Percentiles rank a stretch among this genome's conserved stretches.
phyloP scores from a whole-genome alignment of 805 yeast genomes.

The Ogataea pignaliae region DNA sequence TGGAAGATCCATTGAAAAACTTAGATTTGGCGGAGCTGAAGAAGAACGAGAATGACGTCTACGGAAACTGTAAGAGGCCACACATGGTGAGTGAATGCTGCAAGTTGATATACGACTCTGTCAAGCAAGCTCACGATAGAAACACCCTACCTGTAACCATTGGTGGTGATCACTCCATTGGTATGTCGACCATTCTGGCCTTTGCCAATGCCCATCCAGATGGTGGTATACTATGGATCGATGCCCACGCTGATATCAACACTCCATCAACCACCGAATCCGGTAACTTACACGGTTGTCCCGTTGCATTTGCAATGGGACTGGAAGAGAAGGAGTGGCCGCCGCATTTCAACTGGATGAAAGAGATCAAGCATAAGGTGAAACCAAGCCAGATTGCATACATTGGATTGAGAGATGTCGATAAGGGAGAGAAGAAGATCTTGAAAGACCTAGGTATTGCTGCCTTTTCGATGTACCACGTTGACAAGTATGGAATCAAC shows the following conservation, averaged over 20 bases:
- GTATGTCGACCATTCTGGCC: slow-evolving; percentile 88
- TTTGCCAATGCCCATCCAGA: slow-evolving; percentile 76
- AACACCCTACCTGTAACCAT: slow-evolving; percentile 69
- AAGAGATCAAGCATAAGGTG: slow-evolving; percentile 51
- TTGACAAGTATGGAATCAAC: slow-evolving; percentile 90
- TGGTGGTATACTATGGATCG: slow-evolving; percentile 91
- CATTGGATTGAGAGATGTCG: slow-evolving; percentile 93
- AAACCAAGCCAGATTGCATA: slow-evolving; percentile 74
- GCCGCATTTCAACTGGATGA: slow-evolving; percentile 67
- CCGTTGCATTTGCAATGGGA: slow-evolving; percentile 87
- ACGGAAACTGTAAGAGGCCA: slow-evolving; percentile 63
- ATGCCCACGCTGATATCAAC: slow-evolving; percentile 97
- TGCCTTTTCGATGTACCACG: slow-evolving; percentile 93
- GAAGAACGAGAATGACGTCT: slow-evolving; percentile 43
- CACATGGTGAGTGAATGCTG: slow-evolving; percentile 72
- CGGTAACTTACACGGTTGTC: slow-evolving; percentile 96
- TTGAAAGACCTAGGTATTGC: slow-evolving; percentile 67
- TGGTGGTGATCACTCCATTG: slow-evolving; percentile 97
- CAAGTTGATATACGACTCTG: slow-evolving; percentile 57
- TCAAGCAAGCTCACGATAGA: slow-evolving; percentile 43
- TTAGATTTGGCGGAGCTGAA: slow-evolving; percentile 41
- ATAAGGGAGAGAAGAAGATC: slow-evolving; percentile 74
- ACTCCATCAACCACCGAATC: slow-evolving; percentile 77
- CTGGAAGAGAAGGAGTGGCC: slow-evolving; percentile 65
- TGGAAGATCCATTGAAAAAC: slow-evolving; percentile 51